Evolutionary conservation across 2,329 filamentous ascomycete species (phyloP).

Genomic region (Microsporum canis): DNA sequence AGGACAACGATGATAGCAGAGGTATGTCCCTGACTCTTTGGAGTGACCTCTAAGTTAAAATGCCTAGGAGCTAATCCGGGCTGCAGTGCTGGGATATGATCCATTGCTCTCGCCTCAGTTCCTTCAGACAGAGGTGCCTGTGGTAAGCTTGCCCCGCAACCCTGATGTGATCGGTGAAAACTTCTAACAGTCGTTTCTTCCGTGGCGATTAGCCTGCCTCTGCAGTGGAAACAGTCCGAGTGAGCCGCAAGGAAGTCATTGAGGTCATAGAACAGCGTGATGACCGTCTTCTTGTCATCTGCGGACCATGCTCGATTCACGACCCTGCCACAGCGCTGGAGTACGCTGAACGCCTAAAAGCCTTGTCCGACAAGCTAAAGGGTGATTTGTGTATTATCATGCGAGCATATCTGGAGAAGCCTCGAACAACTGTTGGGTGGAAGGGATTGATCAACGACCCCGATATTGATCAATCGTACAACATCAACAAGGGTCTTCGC

Average conservation of each 20-base stretch:
- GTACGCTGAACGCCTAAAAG: slow-evolving; percentile 61
- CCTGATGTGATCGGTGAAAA: slow-evolving; percentile 36
- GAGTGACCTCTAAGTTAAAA: not conserved
- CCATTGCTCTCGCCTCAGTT: slow-evolving; percentile 81
- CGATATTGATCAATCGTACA: slow-evolving; percentile 95
- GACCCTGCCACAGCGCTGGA: slow-evolving; percentile 81
- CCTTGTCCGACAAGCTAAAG: slow-evolving; percentile 66
- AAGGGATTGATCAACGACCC: slow-evolving; percentile 98
- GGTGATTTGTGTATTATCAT: slow-evolving; percentile 90
- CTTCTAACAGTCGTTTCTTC: not conserved
- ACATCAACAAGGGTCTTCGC: slow-evolving; percentile 95
- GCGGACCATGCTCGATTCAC: slow-evolving; percentile 95
- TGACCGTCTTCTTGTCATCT: slow-evolving; percentile 63
- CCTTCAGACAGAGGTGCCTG: slow-evolving; percentile 73
- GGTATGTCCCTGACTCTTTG: slow-evolving; percentile 24
- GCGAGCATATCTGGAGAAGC: slow-evolving; percentile 98
- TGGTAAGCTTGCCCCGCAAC: slow-evolving; percentile 29
- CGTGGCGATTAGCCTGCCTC: slow-evolving; percentile 23
- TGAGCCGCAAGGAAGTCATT: slow-evolving; percentile 46
- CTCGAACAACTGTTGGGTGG: slow-evolving; percentile 94
- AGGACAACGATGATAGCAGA: slow-evolving; percentile 37
- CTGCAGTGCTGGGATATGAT: slow-evolving; percentile 78
- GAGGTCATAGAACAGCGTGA: slow-evolving; percentile 62
- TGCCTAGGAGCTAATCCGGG: not conserved
- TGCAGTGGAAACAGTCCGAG: slow-evolving; percentile 34